A percentile compares a stretch with the other conserved stretches of the same genome.
phyloP scores from a whole-genome alignment of 129 eudicot genomes.

The Glebionis coronaria region DNA sequence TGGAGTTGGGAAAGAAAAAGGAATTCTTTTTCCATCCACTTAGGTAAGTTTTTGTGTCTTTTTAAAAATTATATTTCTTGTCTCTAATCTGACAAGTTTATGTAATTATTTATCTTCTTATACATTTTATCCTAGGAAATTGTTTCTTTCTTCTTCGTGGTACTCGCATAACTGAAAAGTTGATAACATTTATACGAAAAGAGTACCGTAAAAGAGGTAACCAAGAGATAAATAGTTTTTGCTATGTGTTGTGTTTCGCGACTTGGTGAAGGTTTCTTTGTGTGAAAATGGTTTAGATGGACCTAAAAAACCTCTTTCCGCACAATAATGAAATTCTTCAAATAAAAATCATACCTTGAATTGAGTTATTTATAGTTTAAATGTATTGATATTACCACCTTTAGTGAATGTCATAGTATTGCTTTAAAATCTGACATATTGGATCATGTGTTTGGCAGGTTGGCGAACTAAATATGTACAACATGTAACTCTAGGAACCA shows the following conservation, averaged over 20 bases:
- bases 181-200: slow-evolving; percentile 51
- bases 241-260: too few relatives aligned
- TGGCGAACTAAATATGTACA: slow-evolving; percentile 73
- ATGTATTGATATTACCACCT: too few relatives aligned
- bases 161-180: slow-evolving; percentile 61
- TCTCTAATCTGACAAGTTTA: not conserved
- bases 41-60: too few relatives aligned
- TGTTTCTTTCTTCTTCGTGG: slow-evolving; percentile 90
- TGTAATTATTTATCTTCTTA: not conserved
- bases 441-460: slow-evolving; percentile 48
- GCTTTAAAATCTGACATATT: slow-evolving; percentile 8
- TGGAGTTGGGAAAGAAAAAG: slow-evolving; percentile 73
- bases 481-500: slow-evolving; percentile 97
- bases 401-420: too few relatives aligned
- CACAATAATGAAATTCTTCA: not conserved
- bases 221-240: too few relatives aligned
- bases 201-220: slow-evolving; percentile 80
- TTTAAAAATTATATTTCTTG: not conserved
- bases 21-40: slow-evolving; percentile 95
- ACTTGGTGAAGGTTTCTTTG: too few relatives aligned
- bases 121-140: slow-evolving; percentile 76
- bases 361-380: too few relatives aligned
- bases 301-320: too few relatives aligned
- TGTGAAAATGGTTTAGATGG: too few relatives aligned
- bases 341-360: not conserved